A percentile compares a stretch with the other conserved stretches of the same genome.
Conservation (phyloP, 352 stramenopile species). For the Globisporangium viniferum region DNA sequence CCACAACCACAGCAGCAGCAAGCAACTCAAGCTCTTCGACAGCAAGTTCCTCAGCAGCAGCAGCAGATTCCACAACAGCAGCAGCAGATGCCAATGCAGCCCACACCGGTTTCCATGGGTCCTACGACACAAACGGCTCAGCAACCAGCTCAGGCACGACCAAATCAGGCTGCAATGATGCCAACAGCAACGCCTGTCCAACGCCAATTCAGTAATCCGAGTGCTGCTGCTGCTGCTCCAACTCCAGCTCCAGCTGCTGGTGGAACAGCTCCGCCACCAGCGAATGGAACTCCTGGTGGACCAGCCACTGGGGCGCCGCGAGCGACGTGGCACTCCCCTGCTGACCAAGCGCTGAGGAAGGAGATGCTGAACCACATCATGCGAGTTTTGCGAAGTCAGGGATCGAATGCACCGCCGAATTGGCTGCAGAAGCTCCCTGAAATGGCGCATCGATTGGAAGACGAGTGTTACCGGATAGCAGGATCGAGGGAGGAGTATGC, state of each 20-base stretch:
- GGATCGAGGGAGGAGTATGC: slow-evolving; percentile 92
- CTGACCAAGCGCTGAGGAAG: slow-evolving; percentile 70
- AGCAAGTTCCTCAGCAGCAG: slow-evolving; percentile 11
- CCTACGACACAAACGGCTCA: slow-evolving; percentile 23
- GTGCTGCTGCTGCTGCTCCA: background rate
- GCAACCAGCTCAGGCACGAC: slow-evolving; percentile 15
- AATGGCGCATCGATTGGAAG: slow-evolving; percentile 97
- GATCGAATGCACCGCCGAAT: slow-evolving; percentile 93
- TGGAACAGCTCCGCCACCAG: slow-evolving; percentile 1
- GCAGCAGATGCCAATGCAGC: slow-evolving; percentile 10
- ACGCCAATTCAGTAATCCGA: slow-evolving; percentile 13
- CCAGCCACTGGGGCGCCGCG: slow-evolving; percentile 16
- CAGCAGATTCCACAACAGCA: slow-evolving; percentile 6
- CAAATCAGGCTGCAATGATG: slow-evolving; percentile 2
- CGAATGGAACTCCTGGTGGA: background rate
- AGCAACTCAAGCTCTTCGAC: slow-evolving; percentile 9
- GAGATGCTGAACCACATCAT: slow-evolving; percentile 92
- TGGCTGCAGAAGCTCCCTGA: slow-evolving; percentile 97
- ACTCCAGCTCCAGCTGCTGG: background rate
- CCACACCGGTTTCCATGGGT: slow-evolving; percentile 15
- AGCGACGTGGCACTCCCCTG: slow-evolving; percentile 65
- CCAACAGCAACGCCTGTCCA: slow-evolving; percentile 10
- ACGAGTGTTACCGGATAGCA: slow-evolving; percentile 94
- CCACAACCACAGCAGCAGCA: slow-evolving; percentile 21
- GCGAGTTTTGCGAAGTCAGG: slow-evolving; percentile 93